phyloP scores from a whole-genome alignment of 306 rosid species.

The Gillenia trifoliata region DNA sequence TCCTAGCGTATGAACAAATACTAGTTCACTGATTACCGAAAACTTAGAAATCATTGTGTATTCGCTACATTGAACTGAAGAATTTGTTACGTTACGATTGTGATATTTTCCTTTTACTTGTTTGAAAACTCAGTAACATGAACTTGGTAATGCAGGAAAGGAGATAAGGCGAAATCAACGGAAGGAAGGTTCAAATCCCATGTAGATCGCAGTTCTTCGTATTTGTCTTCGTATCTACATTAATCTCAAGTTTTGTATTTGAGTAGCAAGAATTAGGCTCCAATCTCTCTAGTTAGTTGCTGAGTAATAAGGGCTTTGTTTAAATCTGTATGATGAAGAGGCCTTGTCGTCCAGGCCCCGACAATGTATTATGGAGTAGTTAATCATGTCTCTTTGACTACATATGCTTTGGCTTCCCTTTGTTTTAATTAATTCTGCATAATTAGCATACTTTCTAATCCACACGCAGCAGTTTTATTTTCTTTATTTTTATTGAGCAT shows the following conservation, averaged over 20 bases:
- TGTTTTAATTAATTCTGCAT: neutral
- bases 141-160: slow-evolving; percentile 58
- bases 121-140: neutral
- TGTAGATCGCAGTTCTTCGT: neutral
- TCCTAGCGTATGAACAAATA: neutral
- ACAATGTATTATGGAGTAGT: slow-evolving; percentile 15
- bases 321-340: slow-evolving; percentile 11
- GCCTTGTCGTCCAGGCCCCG: slow-evolving; percentile 20
- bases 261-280: slow-evolving; percentile 24
- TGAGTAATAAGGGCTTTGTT: slow-evolving; percentile 18
- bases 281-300: slow-evolving; percentile 10
- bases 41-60: neutral
- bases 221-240: slow-evolving; percentile 4
- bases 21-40: neutral
- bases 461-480: neutral
- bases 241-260: slow-evolving; percentile 6
- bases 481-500: neutral
- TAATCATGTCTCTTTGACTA: slow-evolving; percentile 13
- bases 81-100: neutral
- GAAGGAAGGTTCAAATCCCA: slow-evolving; percentile 49
- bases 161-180: slow-evolving; percentile 40
- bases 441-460: neutral
- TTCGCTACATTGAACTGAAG: neutral
- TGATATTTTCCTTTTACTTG: neutral
- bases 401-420: neutral